phyloP scores from a whole-genome alignment of 192 early-diverging fungal species.

The Geranomyces variabilis region DNA sequence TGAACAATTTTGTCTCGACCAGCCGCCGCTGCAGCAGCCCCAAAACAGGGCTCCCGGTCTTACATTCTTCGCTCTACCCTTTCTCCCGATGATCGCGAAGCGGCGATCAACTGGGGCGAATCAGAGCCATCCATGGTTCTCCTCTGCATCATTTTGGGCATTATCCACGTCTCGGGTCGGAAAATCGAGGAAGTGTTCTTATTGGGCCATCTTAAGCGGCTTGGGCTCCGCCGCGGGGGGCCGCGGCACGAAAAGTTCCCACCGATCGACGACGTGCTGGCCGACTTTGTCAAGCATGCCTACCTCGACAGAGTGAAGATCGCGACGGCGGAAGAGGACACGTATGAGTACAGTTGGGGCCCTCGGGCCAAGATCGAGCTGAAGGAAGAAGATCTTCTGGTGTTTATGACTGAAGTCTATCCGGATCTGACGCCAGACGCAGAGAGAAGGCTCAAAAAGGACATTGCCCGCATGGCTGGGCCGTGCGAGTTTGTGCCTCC shows the following conservation, averaged over 20 bases:
- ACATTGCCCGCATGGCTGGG: constrained; percentile 24
- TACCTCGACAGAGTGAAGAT: constrained; percentile 55
- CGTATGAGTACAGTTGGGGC: constrained; percentile 60
- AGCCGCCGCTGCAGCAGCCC: neutral
- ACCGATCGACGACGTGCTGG: constrained; percentile 4
- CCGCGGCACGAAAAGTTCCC: neutral
- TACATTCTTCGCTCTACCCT: constrained; percentile 26
- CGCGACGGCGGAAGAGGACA: constrained; percentile 23
- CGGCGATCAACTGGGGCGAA: constrained; percentile 44
- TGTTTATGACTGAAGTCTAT: constrained; percentile 54
- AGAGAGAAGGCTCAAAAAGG: constrained; percentile 15
- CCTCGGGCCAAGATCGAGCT: constrained; percentile 65
- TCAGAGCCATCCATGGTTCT: constrained; percentile 56
- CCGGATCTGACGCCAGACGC: constrained; percentile 21
- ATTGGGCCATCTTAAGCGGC: constrained; percentile 11
- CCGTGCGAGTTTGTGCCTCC: neutral
- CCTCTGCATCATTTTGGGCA: constrained; percentile 57
- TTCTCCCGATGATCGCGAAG: constrained; percentile 19
- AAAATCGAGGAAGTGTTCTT: constrained; percentile 38
- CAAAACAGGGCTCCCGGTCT: constrained; percentile 2
- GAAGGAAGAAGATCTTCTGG: constrained; percentile 52
- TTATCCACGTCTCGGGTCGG: constrained; percentile 61
- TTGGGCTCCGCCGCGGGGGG: neutral
- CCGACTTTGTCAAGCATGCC: constrained; percentile 49
- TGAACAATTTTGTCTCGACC: too few relatives aligned